Evolutionary conservation across 345 rosid genomes (phyloP).

Genomic region (Barbarea vulgaris): DNA sequence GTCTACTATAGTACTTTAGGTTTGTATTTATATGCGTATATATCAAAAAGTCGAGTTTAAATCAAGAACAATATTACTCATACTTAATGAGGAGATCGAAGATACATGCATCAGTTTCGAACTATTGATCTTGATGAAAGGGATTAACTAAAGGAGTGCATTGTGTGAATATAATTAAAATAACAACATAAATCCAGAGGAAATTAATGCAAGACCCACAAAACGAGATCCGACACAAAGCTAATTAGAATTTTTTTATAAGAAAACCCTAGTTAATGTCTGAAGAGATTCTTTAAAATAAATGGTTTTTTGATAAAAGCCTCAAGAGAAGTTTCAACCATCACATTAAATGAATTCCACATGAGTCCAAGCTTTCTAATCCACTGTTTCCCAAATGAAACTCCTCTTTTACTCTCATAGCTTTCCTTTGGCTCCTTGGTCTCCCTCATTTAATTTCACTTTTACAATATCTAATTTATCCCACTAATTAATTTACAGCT

Average conservation of each 20-base stretch:
- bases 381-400: constrained; percentile 46
- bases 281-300: constrained; percentile 41
- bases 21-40: not conserved
- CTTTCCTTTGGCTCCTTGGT: constrained; percentile 10
- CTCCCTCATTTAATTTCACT: not conserved
- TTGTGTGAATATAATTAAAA: constrained; percentile 25
- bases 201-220: constrained; percentile 45
- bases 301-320: constrained; percentile 30
- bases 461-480: not conserved
- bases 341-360: constrained; percentile 68
- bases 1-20: not conserved
- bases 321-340: constrained; percentile 49
- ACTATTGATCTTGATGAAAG: constrained; percentile 24
- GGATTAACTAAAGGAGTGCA: constrained; percentile 1
- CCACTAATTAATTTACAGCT: not conserved
- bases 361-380: constrained; percentile 65
- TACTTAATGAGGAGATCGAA: constrained; percentile 1
- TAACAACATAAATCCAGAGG: constrained; percentile 42
- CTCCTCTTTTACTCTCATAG: constrained; percentile 38
- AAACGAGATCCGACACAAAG: constrained; percentile 60
- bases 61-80: not conserved
- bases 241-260: constrained; percentile 39
- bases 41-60: not conserved
- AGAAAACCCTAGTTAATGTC: constrained; percentile 43
- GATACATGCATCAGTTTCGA: constrained; percentile 36